Conservation (phyloP, 257 asterid species). For the Gentiana dahurica region DNA sequence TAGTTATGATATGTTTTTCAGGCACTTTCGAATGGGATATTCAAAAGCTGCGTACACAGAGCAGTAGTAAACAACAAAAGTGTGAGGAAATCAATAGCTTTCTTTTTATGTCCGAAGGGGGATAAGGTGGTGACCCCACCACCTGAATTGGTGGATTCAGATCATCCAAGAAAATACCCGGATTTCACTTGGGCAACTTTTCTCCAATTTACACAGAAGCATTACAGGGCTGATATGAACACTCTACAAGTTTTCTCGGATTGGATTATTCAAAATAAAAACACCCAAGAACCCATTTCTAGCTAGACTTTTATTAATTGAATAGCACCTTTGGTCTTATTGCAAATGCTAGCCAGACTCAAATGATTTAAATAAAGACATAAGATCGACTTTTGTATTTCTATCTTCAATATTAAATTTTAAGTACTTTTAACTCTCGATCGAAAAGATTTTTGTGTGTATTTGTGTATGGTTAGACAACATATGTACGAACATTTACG, state of each 20-base stretch:
- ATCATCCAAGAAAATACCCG: slow-evolving; percentile 64
- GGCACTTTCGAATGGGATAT: slow-evolving; percentile 89
- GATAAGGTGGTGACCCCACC: slow-evolving; percentile 90
- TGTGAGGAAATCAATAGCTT: slow-evolving; percentile 81
- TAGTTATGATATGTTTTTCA: slow-evolving; percentile 10
- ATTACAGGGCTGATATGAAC: slow-evolving; percentile 88
- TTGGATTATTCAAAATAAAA: slow-evolving; percentile 37
- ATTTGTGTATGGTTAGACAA: no score
- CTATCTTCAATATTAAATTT: no score
- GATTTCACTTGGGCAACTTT: slow-evolving; percentile 66
- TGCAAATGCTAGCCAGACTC: no score
- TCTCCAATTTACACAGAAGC: slow-evolving; percentile 81
- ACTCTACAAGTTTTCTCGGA: slow-evolving; percentile 54
- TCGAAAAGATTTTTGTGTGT: no score
- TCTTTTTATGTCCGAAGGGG: slow-evolving; percentile 76
- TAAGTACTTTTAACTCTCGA: no score
- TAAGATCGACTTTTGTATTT: no score
- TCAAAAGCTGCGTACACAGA: slow-evolving; percentile 83
- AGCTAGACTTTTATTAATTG: no score
- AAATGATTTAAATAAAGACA: no score
- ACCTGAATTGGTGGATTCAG: slow-evolving; percentile 57
- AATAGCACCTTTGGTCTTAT: no score
- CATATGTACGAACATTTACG: no score
- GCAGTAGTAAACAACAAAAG: slow-evolving; percentile 82
- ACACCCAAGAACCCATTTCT: no score